Evolutionary conservation across 2,329 filamentous ascomycete species (phyloP).

Genomic region (Nigrograna mackinnonii): DNA sequence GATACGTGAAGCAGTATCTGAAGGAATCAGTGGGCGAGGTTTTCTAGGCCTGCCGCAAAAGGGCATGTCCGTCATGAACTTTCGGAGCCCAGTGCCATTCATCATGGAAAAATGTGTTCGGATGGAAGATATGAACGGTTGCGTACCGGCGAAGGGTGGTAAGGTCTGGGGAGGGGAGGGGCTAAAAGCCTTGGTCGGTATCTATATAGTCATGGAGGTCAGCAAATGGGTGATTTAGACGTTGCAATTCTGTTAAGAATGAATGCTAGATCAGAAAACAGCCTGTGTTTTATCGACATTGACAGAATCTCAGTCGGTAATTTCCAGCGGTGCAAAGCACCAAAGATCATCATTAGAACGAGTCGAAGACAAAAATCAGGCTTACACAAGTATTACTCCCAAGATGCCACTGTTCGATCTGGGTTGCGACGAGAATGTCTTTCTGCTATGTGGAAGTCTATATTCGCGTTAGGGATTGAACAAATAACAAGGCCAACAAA

Average conservation of each 20-base stretch:
- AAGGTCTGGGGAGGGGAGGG: too few species aligned
- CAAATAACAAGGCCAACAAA: too few species aligned
- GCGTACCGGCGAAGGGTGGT: neutral
- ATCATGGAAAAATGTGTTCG: constrained; percentile 60
- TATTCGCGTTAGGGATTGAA: too few species aligned
- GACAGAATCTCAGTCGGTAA: constrained; percentile 48
- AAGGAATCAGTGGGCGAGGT: constrained; percentile 91
- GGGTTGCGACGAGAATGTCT: too few species aligned
- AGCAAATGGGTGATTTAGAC: constrained; percentile 13
- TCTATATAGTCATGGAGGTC: constrained; percentile 6
- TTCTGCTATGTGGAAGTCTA: neutral
- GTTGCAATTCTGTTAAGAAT: neutral
- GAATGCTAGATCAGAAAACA: constrained; percentile 40
- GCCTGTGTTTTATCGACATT: constrained; percentile 44
- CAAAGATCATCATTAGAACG: constrained; percentile 40
- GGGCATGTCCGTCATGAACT: constrained; percentile 82
- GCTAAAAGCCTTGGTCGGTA: too few species aligned
- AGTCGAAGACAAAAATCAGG: neutral
- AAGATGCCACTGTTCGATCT: too few species aligned
- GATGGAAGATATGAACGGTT: too few species aligned
- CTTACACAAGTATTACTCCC: too few species aligned
- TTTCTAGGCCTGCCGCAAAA: constrained; percentile 99
- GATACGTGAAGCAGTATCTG: constrained; percentile 3
- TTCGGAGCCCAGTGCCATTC: constrained; percentile 99
- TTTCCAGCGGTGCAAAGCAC: constrained; percentile 49